Evolutionary conservation across 495 filamentous ascomycete genomes (phyloP).

Genomic region (Penicillium paxilli): DNA sequence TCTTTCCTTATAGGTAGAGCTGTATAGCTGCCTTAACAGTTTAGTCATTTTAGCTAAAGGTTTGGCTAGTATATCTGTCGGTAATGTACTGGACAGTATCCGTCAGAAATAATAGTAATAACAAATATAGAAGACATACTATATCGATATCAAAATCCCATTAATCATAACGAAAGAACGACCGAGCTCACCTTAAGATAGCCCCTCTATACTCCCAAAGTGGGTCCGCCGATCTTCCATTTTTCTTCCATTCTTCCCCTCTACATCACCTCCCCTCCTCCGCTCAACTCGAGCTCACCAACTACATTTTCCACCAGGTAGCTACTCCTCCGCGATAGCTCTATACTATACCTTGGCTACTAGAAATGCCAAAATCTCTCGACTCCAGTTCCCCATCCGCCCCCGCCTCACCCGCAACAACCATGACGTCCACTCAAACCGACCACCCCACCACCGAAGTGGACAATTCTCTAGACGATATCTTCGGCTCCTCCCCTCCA

Average conservation of each 20-base stretch:
- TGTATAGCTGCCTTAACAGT: too few relatives aligned
- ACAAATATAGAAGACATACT: too few relatives aligned
- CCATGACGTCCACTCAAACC: conserved; percentile 26
- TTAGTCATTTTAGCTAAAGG: too few relatives aligned
- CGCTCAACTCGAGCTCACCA: background rate
- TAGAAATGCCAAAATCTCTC: background rate
- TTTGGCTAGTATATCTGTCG: too few relatives aligned
- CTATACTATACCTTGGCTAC: background rate
- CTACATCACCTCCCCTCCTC: background rate
- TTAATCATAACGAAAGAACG: too few relatives aligned
- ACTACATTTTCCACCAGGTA: background rate
- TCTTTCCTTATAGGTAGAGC: too few relatives aligned
- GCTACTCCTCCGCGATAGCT: background rate
- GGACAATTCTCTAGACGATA: conserved; percentile 46
- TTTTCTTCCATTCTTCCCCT: background rate
- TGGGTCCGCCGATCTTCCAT: background rate
- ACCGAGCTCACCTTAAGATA: too few relatives aligned
- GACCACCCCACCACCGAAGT: conserved; percentile 12
- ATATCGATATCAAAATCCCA: too few relatives aligned
- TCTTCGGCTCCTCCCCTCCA: conserved; percentile 48
- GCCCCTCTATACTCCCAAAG: too few relatives aligned
- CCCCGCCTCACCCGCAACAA: conserved; percentile 19
- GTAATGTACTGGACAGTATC: too few relatives aligned
- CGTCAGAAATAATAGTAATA: too few relatives aligned
- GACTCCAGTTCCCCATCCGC: background rate